Evolutionary conservation across 148 eudicot species (phyloP).

Genomic region (Spergularia marina): DNA sequence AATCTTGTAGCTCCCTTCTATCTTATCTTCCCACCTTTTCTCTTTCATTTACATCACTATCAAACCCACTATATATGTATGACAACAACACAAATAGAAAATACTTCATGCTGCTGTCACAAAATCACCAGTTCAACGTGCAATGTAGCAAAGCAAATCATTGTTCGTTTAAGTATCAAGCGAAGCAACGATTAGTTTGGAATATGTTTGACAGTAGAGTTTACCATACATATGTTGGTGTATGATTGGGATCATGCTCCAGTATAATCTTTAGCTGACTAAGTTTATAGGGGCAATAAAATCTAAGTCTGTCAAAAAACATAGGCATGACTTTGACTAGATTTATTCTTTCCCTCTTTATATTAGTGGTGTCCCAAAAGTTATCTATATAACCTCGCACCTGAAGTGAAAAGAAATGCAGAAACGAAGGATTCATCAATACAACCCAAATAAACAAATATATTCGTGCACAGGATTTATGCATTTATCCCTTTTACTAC

Average conservation of each 20-base stretch:
- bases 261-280: neutral
- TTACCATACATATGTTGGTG: slow-evolving; percentile 29
- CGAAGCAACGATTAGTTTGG: neutral
- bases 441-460: neutral
- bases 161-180: neutral
- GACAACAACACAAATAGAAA: neutral
- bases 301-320: neutral
- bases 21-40: too few relatives aligned
- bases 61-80: neutral
- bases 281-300: neutral
- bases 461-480: too few relatives aligned
- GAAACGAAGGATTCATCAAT: slow-evolving; percentile 1
- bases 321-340: neutral
- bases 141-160: neutral
- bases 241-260: neutral
- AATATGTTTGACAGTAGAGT: neutral
- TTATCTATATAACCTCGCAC: neutral
- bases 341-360: neutral
- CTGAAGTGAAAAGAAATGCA: neutral
- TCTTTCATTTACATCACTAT: too few relatives aligned
- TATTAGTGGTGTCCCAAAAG: neutral
- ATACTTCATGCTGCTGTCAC: neutral
- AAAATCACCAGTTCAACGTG: neutral
- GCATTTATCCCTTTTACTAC: neutral
- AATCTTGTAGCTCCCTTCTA: too few relatives aligned